These are phyloP conservation scores for Sporothrix inflata DNA, from an alignment of 2,329 filamentous ascomycete genomes.

Conservation along the genomic window DNA sequence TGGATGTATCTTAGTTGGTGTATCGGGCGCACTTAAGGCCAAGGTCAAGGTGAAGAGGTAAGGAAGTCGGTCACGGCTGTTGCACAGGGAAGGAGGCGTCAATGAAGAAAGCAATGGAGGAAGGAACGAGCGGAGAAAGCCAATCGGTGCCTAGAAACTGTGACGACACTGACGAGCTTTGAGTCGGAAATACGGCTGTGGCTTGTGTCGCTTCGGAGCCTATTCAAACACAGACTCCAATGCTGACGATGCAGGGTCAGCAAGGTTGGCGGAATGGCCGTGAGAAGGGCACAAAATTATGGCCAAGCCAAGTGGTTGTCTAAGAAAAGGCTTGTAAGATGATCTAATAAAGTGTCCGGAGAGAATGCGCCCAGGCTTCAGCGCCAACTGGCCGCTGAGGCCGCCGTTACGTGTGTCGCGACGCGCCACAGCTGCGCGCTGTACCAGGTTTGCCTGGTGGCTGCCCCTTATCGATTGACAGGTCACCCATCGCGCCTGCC, in stretches of 20 bases:
- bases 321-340: background rate
- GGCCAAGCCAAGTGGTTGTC: background rate
- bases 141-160: background rate
- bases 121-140: background rate
- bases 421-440: slow-evolving; percentile 11
- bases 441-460: background rate
- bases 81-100: background rate
- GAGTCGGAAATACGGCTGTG: background rate
- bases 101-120: background rate
- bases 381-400: background rate
- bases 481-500: background rate
- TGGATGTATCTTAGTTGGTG: background rate
- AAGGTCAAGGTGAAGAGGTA: background rate
- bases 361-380: background rate
- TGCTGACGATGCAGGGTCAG: slow-evolving; percentile 1
- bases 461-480: slow-evolving; percentile 15
- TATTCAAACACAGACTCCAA: background rate
- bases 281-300: background rate
- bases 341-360: background rate
- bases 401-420: background rate
- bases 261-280: background rate
- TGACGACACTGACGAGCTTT: background rate
- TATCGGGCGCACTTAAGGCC: background rate
- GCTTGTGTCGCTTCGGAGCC: background rate
- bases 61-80: background rate